phyloP scores from a whole-genome alignment of 495 filamentous ascomycete species.

The Lepraria neglecta region DNA sequence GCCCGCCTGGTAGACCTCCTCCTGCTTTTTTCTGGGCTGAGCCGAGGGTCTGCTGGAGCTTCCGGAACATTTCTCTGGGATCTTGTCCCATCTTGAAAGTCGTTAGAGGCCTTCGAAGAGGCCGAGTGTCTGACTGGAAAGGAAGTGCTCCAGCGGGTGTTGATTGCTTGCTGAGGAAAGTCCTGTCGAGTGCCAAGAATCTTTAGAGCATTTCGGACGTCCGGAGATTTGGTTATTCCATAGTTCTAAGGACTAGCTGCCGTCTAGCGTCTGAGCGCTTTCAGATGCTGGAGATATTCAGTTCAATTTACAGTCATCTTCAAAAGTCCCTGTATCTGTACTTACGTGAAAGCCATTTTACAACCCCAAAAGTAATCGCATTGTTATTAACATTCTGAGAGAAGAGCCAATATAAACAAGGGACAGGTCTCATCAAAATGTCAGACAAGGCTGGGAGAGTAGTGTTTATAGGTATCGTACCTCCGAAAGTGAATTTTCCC shows the following conservation, averaged over 20 bases:
- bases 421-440: slow-evolving; percentile 35
- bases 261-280: too few relatives aligned
- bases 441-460: slow-evolving; percentile 52
- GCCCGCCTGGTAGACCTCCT: slow-evolving; percentile 37
- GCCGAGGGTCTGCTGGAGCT: slow-evolving; percentile 53
- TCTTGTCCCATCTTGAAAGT: slow-evolving; percentile 42
- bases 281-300: too few relatives aligned
- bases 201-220: slow-evolving; percentile 4
- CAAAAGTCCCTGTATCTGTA: too few relatives aligned
- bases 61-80: slow-evolving; percentile 59
- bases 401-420: neutral
- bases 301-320: too few relatives aligned
- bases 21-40: slow-evolving; percentile 44
- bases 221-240: slow-evolving; percentile 3
- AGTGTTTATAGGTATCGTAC: slow-evolving; percentile 83
- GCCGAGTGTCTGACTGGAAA: neutral
- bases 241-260: too few relatives aligned
- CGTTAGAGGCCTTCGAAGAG: neutral
- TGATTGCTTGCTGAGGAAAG: neutral
- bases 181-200: slow-evolving; percentile 6
- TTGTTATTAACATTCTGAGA: too few relatives aligned
- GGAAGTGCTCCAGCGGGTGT: neutral
- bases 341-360: neutral
- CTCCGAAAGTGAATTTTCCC: slow-evolving; percentile 43
- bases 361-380: neutral